Percentiles rank a stretch among this genome's conserved stretches.
Conservation (phyloP, 176 grass and related monocot genomes). For the Avena atlantica region DNA sequence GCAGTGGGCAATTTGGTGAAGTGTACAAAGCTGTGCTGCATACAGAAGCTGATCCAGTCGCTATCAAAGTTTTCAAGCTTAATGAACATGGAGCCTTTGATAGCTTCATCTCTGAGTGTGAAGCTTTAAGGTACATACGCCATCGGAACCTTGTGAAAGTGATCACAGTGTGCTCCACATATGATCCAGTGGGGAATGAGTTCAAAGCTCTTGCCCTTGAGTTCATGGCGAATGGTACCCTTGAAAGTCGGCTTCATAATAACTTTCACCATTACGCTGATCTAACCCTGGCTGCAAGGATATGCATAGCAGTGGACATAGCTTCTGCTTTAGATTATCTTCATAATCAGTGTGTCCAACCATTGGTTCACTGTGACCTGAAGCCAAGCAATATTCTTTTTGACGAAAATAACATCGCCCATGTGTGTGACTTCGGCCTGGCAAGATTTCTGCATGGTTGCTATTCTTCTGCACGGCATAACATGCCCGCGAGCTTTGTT, state of each 20-base stretch:
- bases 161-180: neutral
- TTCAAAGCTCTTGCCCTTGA: neutral
- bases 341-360: neutral
- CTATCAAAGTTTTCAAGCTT: neutral
- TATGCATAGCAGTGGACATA: neutral
- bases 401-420: neutral
- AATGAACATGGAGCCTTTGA: neutral
- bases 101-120: neutral
- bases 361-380: neutral
- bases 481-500: neutral
- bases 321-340: neutral
- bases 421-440: neutral
- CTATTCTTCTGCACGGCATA: neutral
- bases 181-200: neutral
- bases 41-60: neutral
- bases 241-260: neutral
- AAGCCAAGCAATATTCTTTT: constrained; percentile 1
- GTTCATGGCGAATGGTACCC: neutral
- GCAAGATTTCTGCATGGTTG: neutral
- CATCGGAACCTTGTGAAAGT: neutral
- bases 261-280: neutral
- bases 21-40: neutral
- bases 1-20: neutral
- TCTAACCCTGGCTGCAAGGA: neutral
- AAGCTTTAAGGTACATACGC: neutral